Percentiles rank a stretch among this genome's conserved stretches.
phyloP scores from a whole-genome alignment of 371 early-diverging fungal species.

The Hamiltosporidium tvaerminnensis region DNA sequence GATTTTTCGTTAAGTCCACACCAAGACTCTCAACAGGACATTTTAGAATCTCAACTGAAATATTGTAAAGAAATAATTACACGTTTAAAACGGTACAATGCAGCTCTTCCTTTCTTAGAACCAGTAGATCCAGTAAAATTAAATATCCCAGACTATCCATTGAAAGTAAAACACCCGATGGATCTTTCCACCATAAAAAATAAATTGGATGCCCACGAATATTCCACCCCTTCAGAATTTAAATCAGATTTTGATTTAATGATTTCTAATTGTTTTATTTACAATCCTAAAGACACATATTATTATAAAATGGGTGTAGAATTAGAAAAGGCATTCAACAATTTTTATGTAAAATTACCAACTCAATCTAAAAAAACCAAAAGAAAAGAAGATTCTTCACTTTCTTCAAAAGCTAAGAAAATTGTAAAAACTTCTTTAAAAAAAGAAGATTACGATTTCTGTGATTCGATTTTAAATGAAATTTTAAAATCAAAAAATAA shows the following conservation, averaged over 20 bases:
- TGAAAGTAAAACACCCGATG: conserved; percentile 54
- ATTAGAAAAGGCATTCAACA: conserved; percentile 39
- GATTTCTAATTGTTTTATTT: conserved; percentile 55
- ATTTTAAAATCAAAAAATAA: conserved; percentile 59
- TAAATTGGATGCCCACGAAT: conserved; percentile 55
- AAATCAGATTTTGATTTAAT: conserved; percentile 56
- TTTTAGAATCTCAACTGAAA: background rate
- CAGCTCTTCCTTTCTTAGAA: conserved; percentile 40
- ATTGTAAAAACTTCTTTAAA: conserved; percentile 13
- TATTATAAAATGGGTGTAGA: conserved; percentile 43
- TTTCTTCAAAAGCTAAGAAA: conserved; percentile 14
- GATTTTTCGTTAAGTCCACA: too few relatives aligned
- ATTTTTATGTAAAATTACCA: conserved; percentile 22
- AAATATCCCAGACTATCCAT: conserved; percentile 52
- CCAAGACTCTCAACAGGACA: background rate
- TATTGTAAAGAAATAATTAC: background rate
- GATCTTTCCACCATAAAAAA: conserved; percentile 50
- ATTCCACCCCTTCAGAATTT: conserved; percentile 54
- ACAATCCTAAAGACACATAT: conserved; percentile 37
- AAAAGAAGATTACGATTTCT: conserved; percentile 38
- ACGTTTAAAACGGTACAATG: background rate
- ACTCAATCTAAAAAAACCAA: conserved; percentile 15
- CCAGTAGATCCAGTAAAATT: conserved; percentile 52
- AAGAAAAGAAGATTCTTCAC: conserved; percentile 3
- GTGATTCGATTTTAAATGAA: conserved; percentile 36